Percentiles rank a stretch among this genome's conserved stretches.
phyloP scores from a whole-genome alignment of 2,329 filamentous ascomycete genomes.

The Phialophora chinensis region DNA sequence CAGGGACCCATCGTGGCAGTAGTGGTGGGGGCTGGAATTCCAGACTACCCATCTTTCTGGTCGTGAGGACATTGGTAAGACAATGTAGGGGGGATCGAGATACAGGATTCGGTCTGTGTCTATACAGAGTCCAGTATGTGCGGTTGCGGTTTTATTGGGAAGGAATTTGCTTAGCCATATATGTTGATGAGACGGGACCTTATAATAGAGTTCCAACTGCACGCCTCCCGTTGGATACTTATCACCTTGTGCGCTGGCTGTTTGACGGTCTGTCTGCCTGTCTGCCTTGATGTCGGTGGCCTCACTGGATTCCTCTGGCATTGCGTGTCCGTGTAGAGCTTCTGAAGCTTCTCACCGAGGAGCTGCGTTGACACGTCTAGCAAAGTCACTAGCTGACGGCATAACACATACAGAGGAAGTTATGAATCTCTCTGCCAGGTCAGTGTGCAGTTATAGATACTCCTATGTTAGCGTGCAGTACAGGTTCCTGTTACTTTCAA shows the following conservation, averaged over 20 bases:
- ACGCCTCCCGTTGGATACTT: background rate
- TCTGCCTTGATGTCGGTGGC: background rate
- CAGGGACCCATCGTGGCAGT: slow-evolving; percentile 8
- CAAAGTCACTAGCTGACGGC: background rate
- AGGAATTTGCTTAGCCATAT: too few species aligned
- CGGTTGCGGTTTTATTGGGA: too few species aligned
- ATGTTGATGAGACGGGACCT: background rate
- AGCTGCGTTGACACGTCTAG: background rate
- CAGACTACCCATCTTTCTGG: slow-evolving; percentile 18
- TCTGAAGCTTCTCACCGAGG: background rate
- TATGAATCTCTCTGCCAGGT: background rate
- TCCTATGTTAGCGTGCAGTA: background rate
- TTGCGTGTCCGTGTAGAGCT: background rate
- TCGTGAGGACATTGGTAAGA: slow-evolving; percentile 12
- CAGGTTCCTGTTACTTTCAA: background rate
- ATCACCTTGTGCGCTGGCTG: background rate
- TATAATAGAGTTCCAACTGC: background rate
- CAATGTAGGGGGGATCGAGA: too few species aligned
- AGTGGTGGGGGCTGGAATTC: slow-evolving; percentile 13
- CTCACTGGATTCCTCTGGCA: background rate
- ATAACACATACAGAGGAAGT: background rate
- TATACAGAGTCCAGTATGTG: too few species aligned
- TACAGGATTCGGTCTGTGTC: too few species aligned
- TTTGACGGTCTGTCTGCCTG: background rate
- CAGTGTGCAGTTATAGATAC: background rate